Evolutionary conservation across 2,329 filamentous ascomycete species (phyloP).

Genomic region (Geosmithia putterillii): DNA sequence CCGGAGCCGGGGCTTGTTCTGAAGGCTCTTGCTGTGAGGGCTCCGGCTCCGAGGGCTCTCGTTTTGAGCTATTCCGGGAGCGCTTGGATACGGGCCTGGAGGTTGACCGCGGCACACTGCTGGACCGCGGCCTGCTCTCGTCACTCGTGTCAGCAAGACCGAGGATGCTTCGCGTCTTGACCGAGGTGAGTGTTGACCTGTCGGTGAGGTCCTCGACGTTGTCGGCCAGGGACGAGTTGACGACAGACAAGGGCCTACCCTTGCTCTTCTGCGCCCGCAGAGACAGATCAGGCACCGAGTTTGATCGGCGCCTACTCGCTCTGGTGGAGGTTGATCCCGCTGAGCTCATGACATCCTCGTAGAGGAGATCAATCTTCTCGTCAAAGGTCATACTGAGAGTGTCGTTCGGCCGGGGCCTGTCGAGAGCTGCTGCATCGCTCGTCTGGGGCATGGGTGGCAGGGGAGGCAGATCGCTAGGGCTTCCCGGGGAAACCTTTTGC

Average conservation of each 20-base stretch:
- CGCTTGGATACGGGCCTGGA: neutral
- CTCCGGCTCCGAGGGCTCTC: neutral
- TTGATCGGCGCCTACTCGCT: constrained; percentile 13
- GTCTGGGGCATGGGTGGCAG: constrained; percentile 33
- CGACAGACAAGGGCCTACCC: neutral
- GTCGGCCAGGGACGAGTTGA: neutral
- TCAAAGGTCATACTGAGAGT: constrained; percentile 47
- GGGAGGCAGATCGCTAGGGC: constrained; percentile 36
- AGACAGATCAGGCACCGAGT: constrained; percentile 12
- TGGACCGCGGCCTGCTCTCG: neutral
- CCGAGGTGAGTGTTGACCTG: constrained; percentile 3
- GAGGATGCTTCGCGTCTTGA: constrained; percentile 2
- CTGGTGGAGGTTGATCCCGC: constrained; percentile 1
- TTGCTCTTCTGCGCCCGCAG: constrained; percentile 4
- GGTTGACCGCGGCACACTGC: too few relatives aligned
- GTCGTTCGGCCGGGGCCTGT: constrained; percentile 25
- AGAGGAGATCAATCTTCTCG: constrained; percentile 42
- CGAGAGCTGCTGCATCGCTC: too few relatives aligned
- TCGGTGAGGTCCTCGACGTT: neutral
- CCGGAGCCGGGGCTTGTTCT: too few relatives aligned
- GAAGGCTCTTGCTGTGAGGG: neutral
- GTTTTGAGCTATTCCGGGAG: neutral
- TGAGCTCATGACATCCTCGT: constrained; percentile 15
- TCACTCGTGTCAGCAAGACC: constrained; percentile 1
- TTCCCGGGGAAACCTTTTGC: constrained; percentile 21